A percentile compares a stretch with the other conserved stretches of the same genome.
phyloP scores from a whole-genome alignment of 2,329 filamentous ascomycete species.

The Ceratocystis ficicola region DNA sequence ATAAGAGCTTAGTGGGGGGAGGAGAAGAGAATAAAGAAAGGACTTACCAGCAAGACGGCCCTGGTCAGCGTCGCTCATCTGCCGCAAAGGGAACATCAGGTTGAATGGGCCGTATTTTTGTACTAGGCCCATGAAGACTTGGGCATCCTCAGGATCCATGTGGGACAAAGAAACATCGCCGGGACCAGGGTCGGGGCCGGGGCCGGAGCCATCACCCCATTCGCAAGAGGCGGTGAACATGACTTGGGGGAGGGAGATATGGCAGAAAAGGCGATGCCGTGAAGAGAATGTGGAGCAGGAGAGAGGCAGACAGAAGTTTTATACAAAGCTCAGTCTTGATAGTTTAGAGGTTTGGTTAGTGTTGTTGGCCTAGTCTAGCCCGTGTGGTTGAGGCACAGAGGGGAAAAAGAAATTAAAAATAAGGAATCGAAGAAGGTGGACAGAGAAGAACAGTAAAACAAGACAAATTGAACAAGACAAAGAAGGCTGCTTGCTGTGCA shows the following conservation, averaged over 20 bases:
- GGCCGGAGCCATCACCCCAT: constrained; percentile 22
- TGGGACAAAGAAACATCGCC: background rate
- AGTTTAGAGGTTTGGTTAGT: no score
- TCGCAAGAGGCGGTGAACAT: constrained; percentile 22
- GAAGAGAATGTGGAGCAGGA: background rate
- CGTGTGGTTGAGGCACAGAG: background rate
- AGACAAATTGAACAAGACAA: no score
- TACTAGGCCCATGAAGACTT: constrained; percentile 20
- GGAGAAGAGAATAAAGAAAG: background rate
- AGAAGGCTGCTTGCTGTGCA: no score
- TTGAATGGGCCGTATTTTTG: constrained; percentile 23
- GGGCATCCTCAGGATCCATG: constrained; percentile 22
- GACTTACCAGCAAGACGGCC: constrained; percentile 7
- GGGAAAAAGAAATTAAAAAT: background rate
- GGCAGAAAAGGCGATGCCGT: background rate
- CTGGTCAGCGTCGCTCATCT: constrained; percentile 21
- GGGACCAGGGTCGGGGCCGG: background rate
- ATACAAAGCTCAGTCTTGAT: background rate
- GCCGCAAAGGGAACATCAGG: constrained; percentile 23
- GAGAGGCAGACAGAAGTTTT: background rate
- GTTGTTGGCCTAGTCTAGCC: background rate
- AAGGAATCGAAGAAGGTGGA: background rate
- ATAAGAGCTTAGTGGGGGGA: background rate
- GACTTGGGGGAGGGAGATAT: background rate
- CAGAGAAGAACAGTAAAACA: background rate